Evolutionary conservation across 164 flowering plant species (phyloP).

Genomic region (Akebia trifoliata): DNA sequence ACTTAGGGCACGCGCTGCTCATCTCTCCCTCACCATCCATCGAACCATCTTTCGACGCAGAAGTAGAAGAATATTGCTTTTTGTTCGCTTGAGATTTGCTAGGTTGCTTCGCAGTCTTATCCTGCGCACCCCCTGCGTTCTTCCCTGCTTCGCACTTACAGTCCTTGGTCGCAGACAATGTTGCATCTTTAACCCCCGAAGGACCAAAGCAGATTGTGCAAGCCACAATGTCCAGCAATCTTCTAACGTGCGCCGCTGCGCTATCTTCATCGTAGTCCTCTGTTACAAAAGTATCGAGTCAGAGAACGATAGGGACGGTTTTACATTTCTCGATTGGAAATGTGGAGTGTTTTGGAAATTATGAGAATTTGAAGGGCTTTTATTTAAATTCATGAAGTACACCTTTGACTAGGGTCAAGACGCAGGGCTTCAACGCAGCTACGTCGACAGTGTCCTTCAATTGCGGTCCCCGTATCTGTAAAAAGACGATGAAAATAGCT

Average conservation of each 20-base stretch:
- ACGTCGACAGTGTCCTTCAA: conserved; percentile 84
- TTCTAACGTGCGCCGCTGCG: conserved; percentile 83
- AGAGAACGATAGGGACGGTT: conserved; percentile 3
- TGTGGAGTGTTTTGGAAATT: background rate
- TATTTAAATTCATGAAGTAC: too few relatives aligned
- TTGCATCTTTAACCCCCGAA: conserved; percentile 24
- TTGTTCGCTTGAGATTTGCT: conserved; percentile 22
- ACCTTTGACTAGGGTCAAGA: conserved; percentile 73
- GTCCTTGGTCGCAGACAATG: conserved; percentile 20
- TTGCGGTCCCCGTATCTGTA: conserved; percentile 72
- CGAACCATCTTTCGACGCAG: conserved; percentile 28
- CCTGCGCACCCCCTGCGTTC: conserved; percentile 35
- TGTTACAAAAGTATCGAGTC: conserved; percentile 18
- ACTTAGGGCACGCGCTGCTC: conserved; percentile 68
- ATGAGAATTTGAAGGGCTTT: background rate
- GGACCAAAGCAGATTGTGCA: conserved; percentile 85
- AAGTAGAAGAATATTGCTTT: conserved; percentile 10
- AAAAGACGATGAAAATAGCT: background rate
- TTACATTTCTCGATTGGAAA: background rate
- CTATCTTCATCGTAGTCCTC: conserved; percentile 82
- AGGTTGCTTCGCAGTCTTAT: conserved; percentile 31
- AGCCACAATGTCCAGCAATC: conserved; percentile 83
- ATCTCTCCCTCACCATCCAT: conserved; percentile 64
- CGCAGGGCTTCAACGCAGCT: conserved; percentile 82
- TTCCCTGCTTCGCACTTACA: conserved; percentile 32